phyloP scores from a whole-genome alignment of 768 basidiomycete species.

The Clitopilus hobsonii region DNA sequence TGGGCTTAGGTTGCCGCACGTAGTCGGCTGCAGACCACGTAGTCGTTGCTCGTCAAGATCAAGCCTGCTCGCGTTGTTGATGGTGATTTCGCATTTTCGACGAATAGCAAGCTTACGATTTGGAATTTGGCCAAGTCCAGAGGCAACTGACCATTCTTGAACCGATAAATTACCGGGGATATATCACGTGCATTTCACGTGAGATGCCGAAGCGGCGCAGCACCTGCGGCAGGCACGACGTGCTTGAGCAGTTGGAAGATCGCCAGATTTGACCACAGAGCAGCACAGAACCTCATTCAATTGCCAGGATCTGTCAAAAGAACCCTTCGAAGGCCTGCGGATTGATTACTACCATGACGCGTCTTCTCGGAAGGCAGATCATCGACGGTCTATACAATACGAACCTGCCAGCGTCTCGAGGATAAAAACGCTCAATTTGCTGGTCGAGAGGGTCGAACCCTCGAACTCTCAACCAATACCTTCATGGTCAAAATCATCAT shows the following conservation, averaged over 20 bases:
- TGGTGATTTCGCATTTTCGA: too few species aligned
- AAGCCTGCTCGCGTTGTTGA: too few species aligned
- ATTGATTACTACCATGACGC: background rate
- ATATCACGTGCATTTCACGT: background rate
- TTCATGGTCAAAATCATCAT: constrained; percentile 26
- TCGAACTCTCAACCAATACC: background rate
- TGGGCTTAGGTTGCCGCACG: background rate
- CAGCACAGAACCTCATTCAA: too few species aligned
- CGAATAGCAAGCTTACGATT: too few species aligned
- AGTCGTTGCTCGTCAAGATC: too few species aligned
- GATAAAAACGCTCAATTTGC: background rate
- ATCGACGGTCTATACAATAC: background rate
- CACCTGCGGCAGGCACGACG: background rate
- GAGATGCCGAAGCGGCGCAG: background rate
- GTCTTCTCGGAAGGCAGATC: background rate
- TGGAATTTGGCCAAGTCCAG: too few species aligned
- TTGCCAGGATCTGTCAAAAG: background rate
- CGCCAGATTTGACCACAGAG: too few species aligned
- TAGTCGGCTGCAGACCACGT: background rate
- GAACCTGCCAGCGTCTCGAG: background rate
- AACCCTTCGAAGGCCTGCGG: background rate
- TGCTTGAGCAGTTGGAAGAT: background rate
- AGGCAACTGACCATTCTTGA: too few species aligned
- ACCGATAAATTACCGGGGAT: background rate
- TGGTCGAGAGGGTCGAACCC: background rate